Percentiles rank a stretch among this genome's conserved stretches.
phyloP scores from a whole-genome alignment of 2,329 filamentous ascomycete genomes.

The Arthrobotrys sinensis region DNA sequence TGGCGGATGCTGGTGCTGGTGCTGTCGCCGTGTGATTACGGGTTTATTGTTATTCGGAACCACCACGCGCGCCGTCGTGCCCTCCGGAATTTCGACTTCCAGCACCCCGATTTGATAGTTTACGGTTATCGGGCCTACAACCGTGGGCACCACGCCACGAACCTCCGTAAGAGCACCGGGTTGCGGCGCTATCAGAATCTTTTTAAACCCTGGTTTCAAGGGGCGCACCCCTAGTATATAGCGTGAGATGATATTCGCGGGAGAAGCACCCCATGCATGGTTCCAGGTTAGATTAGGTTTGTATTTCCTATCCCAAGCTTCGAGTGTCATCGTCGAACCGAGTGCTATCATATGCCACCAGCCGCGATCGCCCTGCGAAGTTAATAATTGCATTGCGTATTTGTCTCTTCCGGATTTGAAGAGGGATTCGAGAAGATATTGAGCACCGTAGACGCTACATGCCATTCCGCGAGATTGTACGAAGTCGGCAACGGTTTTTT shows the following conservation, averaged over 20 bases:
- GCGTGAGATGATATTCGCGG: constrained; percentile 26
- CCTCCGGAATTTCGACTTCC: background rate
- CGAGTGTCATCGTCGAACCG: constrained; percentile 24
- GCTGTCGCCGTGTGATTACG: too few species aligned
- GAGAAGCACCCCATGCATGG: constrained; percentile 23
- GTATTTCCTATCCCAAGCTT: constrained; percentile 28
- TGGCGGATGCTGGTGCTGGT: too few species aligned
- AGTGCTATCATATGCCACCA: constrained; percentile 18
- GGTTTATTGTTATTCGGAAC: too few species aligned
- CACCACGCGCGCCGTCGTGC: background rate
- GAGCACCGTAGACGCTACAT: constrained; percentile 31
- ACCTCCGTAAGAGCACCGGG: background rate
- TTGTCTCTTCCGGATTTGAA: constrained; percentile 16
- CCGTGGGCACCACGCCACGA: background rate
- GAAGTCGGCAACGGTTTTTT: constrained; percentile 14
- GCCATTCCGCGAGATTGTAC: constrained; percentile 29
- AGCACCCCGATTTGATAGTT: background rate
- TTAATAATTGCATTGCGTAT: constrained; percentile 16
- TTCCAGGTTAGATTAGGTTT: constrained; percentile 36
- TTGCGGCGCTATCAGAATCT: constrained; percentile 16
- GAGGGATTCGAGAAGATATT: constrained; percentile 26
- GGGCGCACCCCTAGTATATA: constrained; percentile 25
- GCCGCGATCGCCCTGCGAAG: background rate
- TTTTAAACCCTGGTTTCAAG: constrained; percentile 15
- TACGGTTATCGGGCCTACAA: background rate